Evolutionary conservation across 2,329 filamentous ascomycete genomes (phyloP), one percentile per base, ranked within the genome.

Genomic region (Paraphoma sp.): DNA sequence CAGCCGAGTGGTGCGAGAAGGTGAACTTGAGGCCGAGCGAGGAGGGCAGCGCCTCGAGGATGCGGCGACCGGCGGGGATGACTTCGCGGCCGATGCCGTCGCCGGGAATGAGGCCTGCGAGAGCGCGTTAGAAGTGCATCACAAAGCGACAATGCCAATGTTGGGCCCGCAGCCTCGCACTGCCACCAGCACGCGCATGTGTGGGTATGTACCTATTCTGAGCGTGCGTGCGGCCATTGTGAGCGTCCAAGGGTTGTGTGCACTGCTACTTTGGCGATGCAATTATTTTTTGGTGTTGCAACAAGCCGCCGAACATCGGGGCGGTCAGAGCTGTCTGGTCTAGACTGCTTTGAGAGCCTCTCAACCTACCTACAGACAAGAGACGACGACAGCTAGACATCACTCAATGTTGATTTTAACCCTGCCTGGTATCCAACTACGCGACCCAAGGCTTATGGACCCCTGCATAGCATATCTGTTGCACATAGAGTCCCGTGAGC

Each of bases 21-120:
- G 90, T 91, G 85, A 98, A 98, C 74, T 92, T 93, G 69, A 99
- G 86, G 72, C 90, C 90, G 46, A 97, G 83, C n/a, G 91, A 95
- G n/a, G 89, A 80, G 33, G 94, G 93, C 1, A 99, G 89, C 48
- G 95, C 90, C 83, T 99, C 94, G 73, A 99, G 91, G 68, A 98
- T 84, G 63, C 91, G 89, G 71, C 92, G 91, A 49, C 94, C 95
- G 52, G 95, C 86, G 65, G 95, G 95, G 79, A 99, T 98, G 78
- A 99, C 95, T 82, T 99, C 95, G 76, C 92, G 92, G 80, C 95
- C 95, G 81, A 99, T 99, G 80, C 95, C 95, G 81, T 99, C 95
- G 75, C 95, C 95, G 71, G 95, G 91, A 76, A 99, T 98, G 71
- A 98, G 91, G 78, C 93, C 93, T 96, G 62, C 2, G 7, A 1